These are phyloP conservation scores for Colletotrichum filicis DNA, from an alignment of 2,329 filamentous ascomycete species.

Conservation along the genomic window DNA sequence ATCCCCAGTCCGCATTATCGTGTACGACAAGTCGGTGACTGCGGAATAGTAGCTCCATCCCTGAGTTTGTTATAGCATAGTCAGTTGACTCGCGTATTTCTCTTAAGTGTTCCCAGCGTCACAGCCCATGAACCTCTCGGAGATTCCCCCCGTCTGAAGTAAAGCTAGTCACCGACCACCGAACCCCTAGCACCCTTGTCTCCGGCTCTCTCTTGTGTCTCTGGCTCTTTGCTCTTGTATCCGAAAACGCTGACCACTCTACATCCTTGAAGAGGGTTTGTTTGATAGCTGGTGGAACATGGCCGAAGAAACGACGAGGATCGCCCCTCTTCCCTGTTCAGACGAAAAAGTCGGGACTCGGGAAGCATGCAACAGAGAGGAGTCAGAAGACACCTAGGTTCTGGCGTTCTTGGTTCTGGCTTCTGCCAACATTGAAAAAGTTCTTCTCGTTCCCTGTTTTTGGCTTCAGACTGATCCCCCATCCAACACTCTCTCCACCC, in stretches of 20 bases:
- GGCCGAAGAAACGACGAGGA: constrained; percentile 18
- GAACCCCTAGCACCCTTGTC: neutral
- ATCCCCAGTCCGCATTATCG: neutral
- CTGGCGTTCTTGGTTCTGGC: constrained; percentile 1
- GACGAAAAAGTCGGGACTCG: constrained; percentile 5
- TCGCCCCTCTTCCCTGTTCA: constrained; percentile 4
- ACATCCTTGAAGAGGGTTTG: neutral
- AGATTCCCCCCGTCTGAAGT: neutral
- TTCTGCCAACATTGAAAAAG: constrained; percentile 5
- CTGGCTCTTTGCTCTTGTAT: neutral
- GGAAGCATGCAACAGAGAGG: neutral
- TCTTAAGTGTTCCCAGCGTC: neutral
- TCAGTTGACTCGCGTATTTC: constrained; percentile 1
- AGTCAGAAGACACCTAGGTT: neutral
- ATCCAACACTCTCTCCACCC: neutral
- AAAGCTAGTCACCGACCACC: neutral
- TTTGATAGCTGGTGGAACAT: neutral
- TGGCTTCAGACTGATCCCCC: neutral
- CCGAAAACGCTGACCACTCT: neutral
- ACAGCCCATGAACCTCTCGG: neutral
- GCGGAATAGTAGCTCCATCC: neutral
- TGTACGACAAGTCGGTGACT: neutral
- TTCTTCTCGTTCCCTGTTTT: constrained; percentile 26
- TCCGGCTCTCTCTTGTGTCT: neutral
- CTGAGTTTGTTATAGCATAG: neutral